These are phyloP conservation scores for Coprinellus micaceus DNA, from an alignment of 768 basidiomycete genomes.

Conservation along the genomic window DNA sequence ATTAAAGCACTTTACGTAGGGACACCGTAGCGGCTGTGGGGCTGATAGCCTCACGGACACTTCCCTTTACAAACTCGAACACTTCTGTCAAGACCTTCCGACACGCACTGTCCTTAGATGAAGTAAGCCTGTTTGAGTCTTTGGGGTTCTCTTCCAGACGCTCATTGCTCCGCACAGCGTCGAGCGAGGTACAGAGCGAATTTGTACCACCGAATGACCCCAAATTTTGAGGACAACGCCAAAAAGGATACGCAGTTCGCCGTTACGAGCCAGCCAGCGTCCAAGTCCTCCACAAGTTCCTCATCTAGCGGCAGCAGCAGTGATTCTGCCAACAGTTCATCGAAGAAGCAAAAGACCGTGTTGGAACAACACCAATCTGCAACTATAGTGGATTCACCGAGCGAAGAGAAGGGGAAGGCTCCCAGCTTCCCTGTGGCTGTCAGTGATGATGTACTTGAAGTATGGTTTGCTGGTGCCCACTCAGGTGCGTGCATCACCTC, in stretches of 20 bases:
- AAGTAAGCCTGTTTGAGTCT: conserved; percentile 39
- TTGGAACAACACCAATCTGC: conserved; percentile 1
- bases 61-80: conserved; percentile 72
- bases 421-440: conserved; percentile 9
- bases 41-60: conserved; percentile 47
- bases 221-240: conserved; percentile 19
- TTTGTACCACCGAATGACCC: conserved; percentile 48
- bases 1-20: conserved; percentile 33
- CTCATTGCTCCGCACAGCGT: conserved; percentile 34
- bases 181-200: conserved; percentile 67
- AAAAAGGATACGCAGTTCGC: background rate
- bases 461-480: conserved; percentile 80
- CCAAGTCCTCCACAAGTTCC: background rate
- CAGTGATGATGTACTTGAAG: conserved; percentile 58
- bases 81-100: conserved; percentile 65
- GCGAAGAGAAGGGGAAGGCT: background rate
- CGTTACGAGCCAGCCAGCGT: background rate
- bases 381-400: background rate
- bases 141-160: background rate
- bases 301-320: background rate
- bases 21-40: conserved; percentile 84
- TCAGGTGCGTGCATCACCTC: conserved; percentile 41
- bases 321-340: background rate
- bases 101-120: conserved; percentile 76
- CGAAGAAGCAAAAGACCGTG: background rate